Conservation (phyloP, 306 rosid species). For the Pterocarpus santalinus region DNA sequence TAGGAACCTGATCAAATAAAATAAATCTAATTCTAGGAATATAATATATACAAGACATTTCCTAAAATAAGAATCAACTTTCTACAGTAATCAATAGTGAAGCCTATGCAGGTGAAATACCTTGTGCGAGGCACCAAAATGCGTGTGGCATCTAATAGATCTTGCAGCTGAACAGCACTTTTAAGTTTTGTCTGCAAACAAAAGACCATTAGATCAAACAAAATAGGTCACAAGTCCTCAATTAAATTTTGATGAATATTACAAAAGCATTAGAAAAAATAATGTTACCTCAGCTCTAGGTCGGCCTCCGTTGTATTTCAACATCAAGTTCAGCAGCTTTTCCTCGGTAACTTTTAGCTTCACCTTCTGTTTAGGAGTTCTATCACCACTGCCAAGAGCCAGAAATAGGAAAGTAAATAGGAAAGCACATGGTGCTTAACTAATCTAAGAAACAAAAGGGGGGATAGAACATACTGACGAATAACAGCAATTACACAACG, state of each 20-base stretch:
- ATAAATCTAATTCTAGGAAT: too few relatives aligned
- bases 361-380: conserved; percentile 99
- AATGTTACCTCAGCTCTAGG: conserved; percentile 88
- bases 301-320: conserved; percentile 94
- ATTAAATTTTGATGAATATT: conserved; percentile 20
- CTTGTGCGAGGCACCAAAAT: conserved; percentile 93
- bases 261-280: conserved; percentile 25
- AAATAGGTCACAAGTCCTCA: conserved; percentile 27
- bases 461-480: conserved; percentile 81
- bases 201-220: conserved; percentile 41
- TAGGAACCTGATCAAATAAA: too few relatives aligned
- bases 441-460: conserved; percentile 27
- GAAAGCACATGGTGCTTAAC: conserved; percentile 40
- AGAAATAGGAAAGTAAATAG: conserved; percentile 49
- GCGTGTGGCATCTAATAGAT: conserved; percentile 94
- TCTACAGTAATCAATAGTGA: conserved; percentile 11
- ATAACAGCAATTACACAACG: conserved; percentile 92
- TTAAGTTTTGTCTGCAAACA: conserved; percentile 86
- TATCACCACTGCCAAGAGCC: conserved; percentile 77
- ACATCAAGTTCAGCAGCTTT: conserved; percentile 86
- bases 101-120: conserved; percentile 54
- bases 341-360: conserved; percentile 97
- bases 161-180: conserved; percentile 97
- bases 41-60: too few relatives aligned
- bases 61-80: too few relatives aligned